Base-by-base conservation (phyloP, 2,329 filamentous ascomycete genomes). In the Grosmannia serpens region DNA sequence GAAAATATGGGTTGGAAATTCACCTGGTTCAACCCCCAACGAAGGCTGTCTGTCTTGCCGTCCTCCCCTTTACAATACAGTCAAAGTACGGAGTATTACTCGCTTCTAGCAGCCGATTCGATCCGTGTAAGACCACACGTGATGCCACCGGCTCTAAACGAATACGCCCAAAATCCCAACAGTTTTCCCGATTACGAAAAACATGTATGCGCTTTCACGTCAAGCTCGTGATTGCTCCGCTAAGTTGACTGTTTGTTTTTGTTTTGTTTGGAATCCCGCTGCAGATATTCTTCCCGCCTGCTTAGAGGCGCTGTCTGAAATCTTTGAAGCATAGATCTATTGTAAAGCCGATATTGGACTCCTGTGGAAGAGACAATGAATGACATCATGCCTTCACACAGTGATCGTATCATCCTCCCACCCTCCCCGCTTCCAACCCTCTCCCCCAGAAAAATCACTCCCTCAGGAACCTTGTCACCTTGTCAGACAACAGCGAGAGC, bases 261-360 rank as follows among this genome's bases (percentile, higher is more conserved):
- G 9, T 50, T 50, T 50, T n/a, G 2, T 50, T 50, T 29, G 3
- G 9, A 50, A 61, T 59, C 57, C 53, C 60, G 60, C 60, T 61
- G 58, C 46, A 53, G n/a, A 54, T 61, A 46, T 58, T 59, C 60
- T 57, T 56, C 50, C 53, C 57, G 38, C 46, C 55, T 58, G 46
- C 8, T 38, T 35, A 38, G 29, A 44, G 50, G 50, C 50, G 53
- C 46, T 53, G 52, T 35, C 53, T 53, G 38, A 35, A 58, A 53
- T n/a, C 55, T 29, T 24, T 50, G 52, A 54, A 55, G 57, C 27
- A 51, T 53, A 38, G 29, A 44, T 58, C 57, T 58, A 31, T 55
- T 44, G 31, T 29, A 22, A 59, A 58, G 38, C 55, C 55, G 58
- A 59, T 52, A 58, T 26, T 20, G 55, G 58, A 52, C 50, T 53